Evolutionary conservation across 2,329 filamentous ascomycete genomes (phyloP).

Genomic region (Eurotiales sp.): DNA sequence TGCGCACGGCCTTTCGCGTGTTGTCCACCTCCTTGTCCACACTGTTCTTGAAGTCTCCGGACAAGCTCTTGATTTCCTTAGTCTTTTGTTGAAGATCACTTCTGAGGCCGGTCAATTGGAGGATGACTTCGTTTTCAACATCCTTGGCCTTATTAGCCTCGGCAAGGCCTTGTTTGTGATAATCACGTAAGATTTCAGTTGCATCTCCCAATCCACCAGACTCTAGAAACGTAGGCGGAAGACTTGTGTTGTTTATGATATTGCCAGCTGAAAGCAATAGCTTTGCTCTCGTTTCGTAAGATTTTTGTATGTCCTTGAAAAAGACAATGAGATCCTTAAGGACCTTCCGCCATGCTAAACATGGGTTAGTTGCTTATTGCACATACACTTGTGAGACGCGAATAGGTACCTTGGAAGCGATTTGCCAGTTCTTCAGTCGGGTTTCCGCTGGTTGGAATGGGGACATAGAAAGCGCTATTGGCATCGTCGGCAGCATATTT

Average conservation of each 20-base stretch:
- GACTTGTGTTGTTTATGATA: constrained; percentile 72
- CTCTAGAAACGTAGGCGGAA: constrained; percentile 71
- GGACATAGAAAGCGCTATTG: constrained; percentile 84
- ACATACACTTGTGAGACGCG: neutral
- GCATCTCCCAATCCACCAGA: constrained; percentile 87
- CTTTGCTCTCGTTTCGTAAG: constrained; percentile 84
- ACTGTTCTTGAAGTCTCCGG: constrained; percentile 93
- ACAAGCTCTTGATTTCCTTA: constrained; percentile 93
- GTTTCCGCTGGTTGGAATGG: constrained; percentile 79
- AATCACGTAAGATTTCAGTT: constrained; percentile 71
- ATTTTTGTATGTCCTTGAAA: constrained; percentile 84
- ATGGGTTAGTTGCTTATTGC: neutral
- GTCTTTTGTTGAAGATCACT: constrained; percentile 93
- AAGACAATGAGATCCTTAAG: constrained; percentile 92
- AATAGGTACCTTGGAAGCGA: constrained; percentile 72
- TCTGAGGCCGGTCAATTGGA: constrained; percentile 77
- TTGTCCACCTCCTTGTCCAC: constrained; percentile 91
- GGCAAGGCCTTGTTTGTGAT: constrained; percentile 73
- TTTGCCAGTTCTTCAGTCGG: constrained; percentile 85
- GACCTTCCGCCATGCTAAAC: constrained; percentile 83
- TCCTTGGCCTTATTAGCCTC: constrained; percentile 87
- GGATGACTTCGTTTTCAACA: constrained; percentile 86
- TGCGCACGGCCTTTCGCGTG: constrained; percentile 73
- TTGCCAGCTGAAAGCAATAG: constrained; percentile 77
- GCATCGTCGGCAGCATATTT: constrained; percentile 57